Evolutionary conservation across 495 filamentous ascomycete genomes (phyloP).

Genomic region (Parathielavia hyrcaniae): DNA sequence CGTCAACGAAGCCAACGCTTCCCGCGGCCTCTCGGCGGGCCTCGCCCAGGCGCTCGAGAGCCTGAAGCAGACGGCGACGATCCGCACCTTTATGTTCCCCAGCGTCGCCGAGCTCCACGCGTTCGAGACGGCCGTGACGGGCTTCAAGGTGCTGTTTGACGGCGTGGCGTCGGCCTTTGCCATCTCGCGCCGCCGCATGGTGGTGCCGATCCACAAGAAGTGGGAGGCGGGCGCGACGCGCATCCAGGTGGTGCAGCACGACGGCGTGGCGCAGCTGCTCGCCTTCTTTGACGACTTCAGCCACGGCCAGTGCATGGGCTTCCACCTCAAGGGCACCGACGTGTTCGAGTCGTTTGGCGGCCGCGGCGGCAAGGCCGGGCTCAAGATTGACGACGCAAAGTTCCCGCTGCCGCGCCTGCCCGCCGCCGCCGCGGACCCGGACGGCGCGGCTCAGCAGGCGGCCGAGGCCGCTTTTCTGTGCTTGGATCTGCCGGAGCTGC

Average conservation of each 20-base stretch:
- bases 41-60: conserved; percentile 49
- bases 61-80: conserved; percentile 36
- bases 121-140: conserved; percentile 72
- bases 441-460: conserved; percentile 23
- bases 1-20: conserved; percentile 56
- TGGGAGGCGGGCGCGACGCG: conserved; percentile 73
- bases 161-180: conserved; percentile 64
- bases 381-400: conserved; percentile 81
- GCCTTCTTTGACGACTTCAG: conserved; percentile 80
- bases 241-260: conserved; percentile 69
- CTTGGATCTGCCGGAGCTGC: conserved; percentile 79
- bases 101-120: conserved; percentile 58
- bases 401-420: conserved; percentile 69
- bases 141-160: conserved; percentile 69
- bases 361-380: conserved; percentile 57
- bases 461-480: conserved; percentile 62
- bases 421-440: conserved; percentile 42
- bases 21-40: conserved; percentile 50
- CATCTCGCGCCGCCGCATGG: conserved; percentile 77
- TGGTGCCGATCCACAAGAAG: conserved; percentile 86
- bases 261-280: conserved; percentile 64
- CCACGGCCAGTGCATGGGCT: conserved; percentile 81
- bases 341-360: conserved; percentile 66
- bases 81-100: conserved; percentile 51
- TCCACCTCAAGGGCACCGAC: conserved; percentile 73